phyloP scores from a whole-genome alignment of 345 rosid genomes.

The Dipteronia dyeriana region DNA sequence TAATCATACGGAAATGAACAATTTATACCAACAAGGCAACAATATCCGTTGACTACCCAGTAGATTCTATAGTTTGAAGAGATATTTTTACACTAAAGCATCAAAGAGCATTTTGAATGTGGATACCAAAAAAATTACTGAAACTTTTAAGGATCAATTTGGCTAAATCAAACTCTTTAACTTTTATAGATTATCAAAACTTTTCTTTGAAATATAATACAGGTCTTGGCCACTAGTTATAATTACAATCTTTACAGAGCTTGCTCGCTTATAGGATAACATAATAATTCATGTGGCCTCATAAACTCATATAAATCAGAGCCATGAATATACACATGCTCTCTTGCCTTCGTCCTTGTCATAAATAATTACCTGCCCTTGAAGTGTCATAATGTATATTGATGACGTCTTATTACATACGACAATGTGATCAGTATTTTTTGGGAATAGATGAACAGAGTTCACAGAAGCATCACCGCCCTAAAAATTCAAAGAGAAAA shows the following conservation, averaged over 20 bases:
- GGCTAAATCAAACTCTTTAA: neutral
- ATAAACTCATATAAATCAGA: neutral
- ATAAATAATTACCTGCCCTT: constrained; percentile 76
- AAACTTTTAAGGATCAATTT: neutral
- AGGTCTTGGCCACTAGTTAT: neutral
- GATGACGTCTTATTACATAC: constrained; percentile 96
- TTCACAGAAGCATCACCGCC: constrained; percentile 99
- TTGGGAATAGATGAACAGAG: constrained; percentile 89
- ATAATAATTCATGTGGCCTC: neutral
- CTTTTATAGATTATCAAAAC: neutral
- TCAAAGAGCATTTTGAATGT: neutral
- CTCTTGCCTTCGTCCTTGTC: neutral
- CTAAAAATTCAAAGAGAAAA: constrained; percentile 42
- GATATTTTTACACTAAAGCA: neutral
- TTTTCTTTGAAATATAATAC: neutral
- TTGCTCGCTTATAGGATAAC: neutral
- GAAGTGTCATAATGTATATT: constrained; percentile 91
- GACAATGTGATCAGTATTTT: constrained; percentile 80
- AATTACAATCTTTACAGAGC: neutral
- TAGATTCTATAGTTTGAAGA: neutral
- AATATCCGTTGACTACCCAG: neutral
- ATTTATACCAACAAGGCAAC: neutral
- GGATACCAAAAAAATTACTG: neutral
- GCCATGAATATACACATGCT: neutral
- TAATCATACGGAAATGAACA: neutral